These are phyloP conservation scores for Mortierella sp. DNA, from an alignment of 371 early-diverging fungal species.

Conservation along the genomic window DNA sequence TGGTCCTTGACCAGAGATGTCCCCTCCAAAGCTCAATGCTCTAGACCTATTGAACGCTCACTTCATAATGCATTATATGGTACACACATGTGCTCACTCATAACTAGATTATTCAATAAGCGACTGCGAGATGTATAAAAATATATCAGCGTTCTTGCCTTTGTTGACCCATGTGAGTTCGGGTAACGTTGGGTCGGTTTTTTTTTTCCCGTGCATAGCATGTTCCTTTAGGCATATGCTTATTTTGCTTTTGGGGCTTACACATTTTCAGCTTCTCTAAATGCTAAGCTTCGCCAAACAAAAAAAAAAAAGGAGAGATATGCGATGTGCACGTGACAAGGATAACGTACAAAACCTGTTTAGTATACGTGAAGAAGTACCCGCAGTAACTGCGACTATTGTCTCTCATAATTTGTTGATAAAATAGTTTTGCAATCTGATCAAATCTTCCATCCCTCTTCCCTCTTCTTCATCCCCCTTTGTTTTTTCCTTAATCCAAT, in stretches of 20 bases:
- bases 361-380: too few relatives aligned
- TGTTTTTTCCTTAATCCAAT: conserved; percentile 57
- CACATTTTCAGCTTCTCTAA: too few relatives aligned
- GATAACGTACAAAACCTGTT: too few relatives aligned
- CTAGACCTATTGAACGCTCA: background rate
- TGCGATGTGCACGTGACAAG: too few relatives aligned
- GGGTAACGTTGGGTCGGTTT: background rate
- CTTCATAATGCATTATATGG: conserved; percentile 1
- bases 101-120: background rate
- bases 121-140: background rate
- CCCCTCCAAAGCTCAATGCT: conserved; percentile 1
- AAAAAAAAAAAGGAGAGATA: too few relatives aligned
- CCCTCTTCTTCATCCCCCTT: conserved; percentile 24
- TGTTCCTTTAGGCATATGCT: too few relatives aligned
- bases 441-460: conserved; percentile 19
- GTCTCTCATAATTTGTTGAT: background rate
- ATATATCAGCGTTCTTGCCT: background rate
- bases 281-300: too few relatives aligned
- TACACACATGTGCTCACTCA: background rate
- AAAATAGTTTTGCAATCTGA: conserved; percentile 5
- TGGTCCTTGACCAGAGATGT: background rate
- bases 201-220: conserved; percentile 1
- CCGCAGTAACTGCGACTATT: conserved; percentile 5
- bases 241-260: too few relatives aligned
- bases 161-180: background rate